Base-by-base conservation (phyloP, 768 basidiomycete species). In the Tricholoma bakamatsutake region DNA sequence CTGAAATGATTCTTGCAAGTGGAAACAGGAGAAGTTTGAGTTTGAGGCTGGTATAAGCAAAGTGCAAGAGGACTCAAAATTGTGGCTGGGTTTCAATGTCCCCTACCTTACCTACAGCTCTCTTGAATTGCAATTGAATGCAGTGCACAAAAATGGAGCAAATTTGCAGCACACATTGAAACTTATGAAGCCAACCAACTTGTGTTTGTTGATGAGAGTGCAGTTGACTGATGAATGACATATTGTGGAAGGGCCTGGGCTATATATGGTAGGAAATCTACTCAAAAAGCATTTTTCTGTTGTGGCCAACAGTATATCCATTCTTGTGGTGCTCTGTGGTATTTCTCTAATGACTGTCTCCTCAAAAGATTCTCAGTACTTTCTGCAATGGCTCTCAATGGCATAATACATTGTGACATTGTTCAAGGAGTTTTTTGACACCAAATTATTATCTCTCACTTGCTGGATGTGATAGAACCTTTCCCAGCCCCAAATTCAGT, bases 401-500 rank as follows among this genome's bases (percentile, higher is more conserved):
- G 74, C 5, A 61, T 74, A 9, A 10, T 73, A 2, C 52, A 64
- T 53, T 45, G 66, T 1, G 59, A 66, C 7, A 65, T 72, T 27
- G 54, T 64, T 1, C 55, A 65, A 15, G 64, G 66, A 0, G 62
- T n/a, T 71, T 5, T 68, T 63, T 55, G 69, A 59, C 45, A 61
- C 42, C n/a, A 8, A 45, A 39, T 24, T 17, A n/a, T 57, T 17
- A 27, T 72, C 70, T 56, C 39, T 13, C 3, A 18, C 39, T 3
- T 75, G 66, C 59, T 61, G 7, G 54, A 64, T 49, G 53, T 59
- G 30, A 64, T 61, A 59, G 30, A 70, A 21, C 69, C 67, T 1
- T 76, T 52, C 43, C 74, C 71, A 1, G 61, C 39, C 0, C 59
- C 59, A 1, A 70, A 73, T 21, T 73, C 67, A 1, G 71, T 75